These are phyloP conservation scores for Xylaria sp. DNA, from an alignment of 2,329 filamentous ascomycete species.

Conservation along the genomic window DNA sequence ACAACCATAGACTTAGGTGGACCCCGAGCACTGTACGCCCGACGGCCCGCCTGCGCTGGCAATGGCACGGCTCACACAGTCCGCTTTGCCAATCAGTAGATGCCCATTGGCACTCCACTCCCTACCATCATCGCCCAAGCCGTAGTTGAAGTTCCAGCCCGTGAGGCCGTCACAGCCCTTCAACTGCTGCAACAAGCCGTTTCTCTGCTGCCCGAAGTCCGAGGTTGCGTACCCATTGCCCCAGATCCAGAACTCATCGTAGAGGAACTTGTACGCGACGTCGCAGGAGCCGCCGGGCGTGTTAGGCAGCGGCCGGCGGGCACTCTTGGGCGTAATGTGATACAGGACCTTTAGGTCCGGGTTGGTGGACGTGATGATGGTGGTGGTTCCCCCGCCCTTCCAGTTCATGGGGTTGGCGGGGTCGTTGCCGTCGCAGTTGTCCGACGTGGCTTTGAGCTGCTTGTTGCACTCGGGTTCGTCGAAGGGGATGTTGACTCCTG, in stretches of 20 bases:
- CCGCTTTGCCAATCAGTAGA: constrained; percentile 20
- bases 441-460: constrained; percentile 12
- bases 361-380: constrained; percentile 15
- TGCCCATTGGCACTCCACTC: constrained; percentile 20
- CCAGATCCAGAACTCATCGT: constrained; percentile 15
- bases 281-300: constrained; percentile 7
- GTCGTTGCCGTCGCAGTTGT: constrained; percentile 18
- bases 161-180: constrained; percentile 19
- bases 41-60: constrained; percentile 13
- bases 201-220: constrained; percentile 15
- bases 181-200: constrained; percentile 15
- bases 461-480: constrained; percentile 14
- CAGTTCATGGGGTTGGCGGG: constrained; percentile 15
- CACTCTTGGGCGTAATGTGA: constrained; percentile 2
- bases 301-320: constrained; percentile 8
- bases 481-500: constrained; percentile 12
- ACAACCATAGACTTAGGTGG: too few relatives aligned
- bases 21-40: too few relatives aligned
- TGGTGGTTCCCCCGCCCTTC: constrained; percentile 12
- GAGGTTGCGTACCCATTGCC: constrained; percentile 8
- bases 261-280: constrained; percentile 5
- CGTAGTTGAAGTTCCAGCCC: constrained; percentile 18
- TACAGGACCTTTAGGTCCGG: constrained; percentile 9
- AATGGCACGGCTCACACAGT: constrained; percentile 16
- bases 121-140: constrained; percentile 18